A percentile compares a stretch with the other conserved stretches of the same genome.
Conservation (phyloP, 129 eudicot species). For the Flaveria trinervia region DNA sequence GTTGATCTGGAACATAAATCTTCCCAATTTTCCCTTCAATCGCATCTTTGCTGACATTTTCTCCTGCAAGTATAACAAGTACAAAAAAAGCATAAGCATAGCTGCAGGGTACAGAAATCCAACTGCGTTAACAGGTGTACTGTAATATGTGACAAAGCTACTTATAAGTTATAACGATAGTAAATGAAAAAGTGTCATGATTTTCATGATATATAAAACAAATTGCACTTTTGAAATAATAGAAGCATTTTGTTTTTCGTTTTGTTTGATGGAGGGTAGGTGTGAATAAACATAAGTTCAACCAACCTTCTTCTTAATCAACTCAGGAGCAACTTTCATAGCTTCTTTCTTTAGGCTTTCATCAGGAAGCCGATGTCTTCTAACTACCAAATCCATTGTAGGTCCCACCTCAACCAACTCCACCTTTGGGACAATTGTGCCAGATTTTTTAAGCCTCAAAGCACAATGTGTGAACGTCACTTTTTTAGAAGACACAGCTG, state of each 20-base stretch:
- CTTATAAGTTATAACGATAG: background rate
- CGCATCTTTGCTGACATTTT: slow-evolving; percentile 78
- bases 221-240: background rate
- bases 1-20: slow-evolving; percentile 84
- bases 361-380: slow-evolving; percentile 86
- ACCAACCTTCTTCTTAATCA: slow-evolving; percentile 78
- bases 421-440: slow-evolving; percentile 72
- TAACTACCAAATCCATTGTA: slow-evolving; percentile 89
- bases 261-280: background rate
- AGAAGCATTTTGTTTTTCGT: background rate
- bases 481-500: slow-evolving; percentile 74
- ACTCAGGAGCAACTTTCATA: slow-evolving; percentile 71
- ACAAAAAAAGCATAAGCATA: slow-evolving; percentile 6
- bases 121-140: background rate
- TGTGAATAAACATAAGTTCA: background rate
- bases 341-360: slow-evolving; percentile 78
- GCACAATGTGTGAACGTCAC: slow-evolving; percentile 85
- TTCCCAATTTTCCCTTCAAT: slow-evolving; percentile 82
- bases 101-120: background rate
- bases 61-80: slow-evolving; percentile 51
- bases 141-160: background rate
- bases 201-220: background rate
- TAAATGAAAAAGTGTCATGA: background rate
- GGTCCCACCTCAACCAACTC: slow-evolving; percentile 98
- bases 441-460: slow-evolving; percentile 81